These are phyloP conservation scores for Aspergillus unguis DNA, from an alignment of 2,329 filamentous ascomycete species.

Conservation along the genomic window DNA sequence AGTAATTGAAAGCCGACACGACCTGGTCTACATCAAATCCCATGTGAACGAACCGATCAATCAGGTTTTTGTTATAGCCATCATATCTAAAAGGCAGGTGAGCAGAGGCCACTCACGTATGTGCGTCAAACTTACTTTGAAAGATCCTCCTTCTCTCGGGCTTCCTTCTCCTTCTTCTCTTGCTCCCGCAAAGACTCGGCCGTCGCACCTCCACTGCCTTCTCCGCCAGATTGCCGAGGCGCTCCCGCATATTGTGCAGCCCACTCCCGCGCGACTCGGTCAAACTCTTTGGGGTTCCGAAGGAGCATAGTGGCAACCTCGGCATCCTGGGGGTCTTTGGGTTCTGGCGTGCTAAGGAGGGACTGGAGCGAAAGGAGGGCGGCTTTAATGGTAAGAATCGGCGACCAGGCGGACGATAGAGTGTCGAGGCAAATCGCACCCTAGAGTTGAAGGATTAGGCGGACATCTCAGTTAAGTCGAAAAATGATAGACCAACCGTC, in stretches of 20 bases:
- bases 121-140: slow-evolving; percentile 43
- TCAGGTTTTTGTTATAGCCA: slow-evolving; percentile 79
- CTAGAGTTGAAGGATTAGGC: slow-evolving; percentile 44
- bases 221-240: slow-evolving; percentile 55
- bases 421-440: slow-evolving; percentile 97
- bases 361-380: slow-evolving; percentile 90
- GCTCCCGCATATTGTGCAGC: slow-evolving; percentile 79
- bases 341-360: slow-evolving; percentile 87
- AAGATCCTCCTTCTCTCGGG: slow-evolving; percentile 55
- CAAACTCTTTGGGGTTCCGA: slow-evolving; percentile 72
- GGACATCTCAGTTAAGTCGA: neutral
- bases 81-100: slow-evolving; percentile 60
- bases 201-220: slow-evolving; percentile 52
- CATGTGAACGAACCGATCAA: slow-evolving; percentile 84
- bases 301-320: slow-evolving; percentile 91
- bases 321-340: slow-evolving; percentile 93
- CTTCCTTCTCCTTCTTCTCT: slow-evolving; percentile 52
- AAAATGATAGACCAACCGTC: slow-evolving; percentile 60
- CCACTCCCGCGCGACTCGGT: slow-evolving; percentile 83
- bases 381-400: slow-evolving; percentile 93
- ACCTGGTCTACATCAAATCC: slow-evolving; percentile 87
- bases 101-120: slow-evolving; percentile 19
- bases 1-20: slow-evolving; percentile 75
- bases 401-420: slow-evolving; percentile 84
- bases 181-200: slow-evolving; percentile 55